These are phyloP conservation scores for Neopestalotiopsis rosae DNA, from an alignment of 2,329 filamentous ascomycete genomes.

Conservation along the genomic window DNA sequence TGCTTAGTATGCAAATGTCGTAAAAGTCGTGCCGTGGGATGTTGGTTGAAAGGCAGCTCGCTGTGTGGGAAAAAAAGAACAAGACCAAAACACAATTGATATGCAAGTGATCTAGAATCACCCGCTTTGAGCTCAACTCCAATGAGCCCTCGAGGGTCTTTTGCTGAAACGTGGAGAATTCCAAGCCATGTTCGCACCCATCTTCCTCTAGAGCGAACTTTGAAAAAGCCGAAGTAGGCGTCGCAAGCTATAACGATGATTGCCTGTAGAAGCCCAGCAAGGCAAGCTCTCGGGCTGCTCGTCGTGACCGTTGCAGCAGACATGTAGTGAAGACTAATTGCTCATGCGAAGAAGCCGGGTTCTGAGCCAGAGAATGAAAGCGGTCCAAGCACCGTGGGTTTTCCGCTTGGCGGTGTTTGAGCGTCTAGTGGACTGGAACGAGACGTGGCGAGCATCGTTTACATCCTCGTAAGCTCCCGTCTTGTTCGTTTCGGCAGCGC, in stretches of 20 bases:
- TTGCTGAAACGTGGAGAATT: too few relatives aligned
- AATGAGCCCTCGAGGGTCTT: too few relatives aligned
- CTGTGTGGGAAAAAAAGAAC: neutral
- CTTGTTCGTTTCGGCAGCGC: slow-evolving; percentile 40
- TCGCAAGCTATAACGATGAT: too few relatives aligned
- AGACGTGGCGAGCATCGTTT: slow-evolving; percentile 45
- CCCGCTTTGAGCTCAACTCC: neutral
- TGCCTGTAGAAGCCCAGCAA: too few relatives aligned
- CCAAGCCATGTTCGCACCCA: too few relatives aligned
- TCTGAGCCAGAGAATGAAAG: slow-evolving; percentile 68
- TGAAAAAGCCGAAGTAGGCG: neutral
- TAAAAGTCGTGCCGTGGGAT: slow-evolving; percentile 9
- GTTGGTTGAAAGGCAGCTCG: neutral
- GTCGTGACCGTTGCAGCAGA: slow-evolving; percentile 15
- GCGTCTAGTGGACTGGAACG: slow-evolving; percentile 47
- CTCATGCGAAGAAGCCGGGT: slow-evolving; percentile 57
- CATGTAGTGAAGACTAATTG: slow-evolving; percentile 24
- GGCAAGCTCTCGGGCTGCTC: too few relatives aligned
- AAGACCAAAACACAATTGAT: neutral
- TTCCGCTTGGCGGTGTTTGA: slow-evolving; percentile 60
- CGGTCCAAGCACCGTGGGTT: slow-evolving; percentile 67
- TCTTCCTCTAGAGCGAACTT: neutral
- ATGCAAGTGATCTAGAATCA: neutral
- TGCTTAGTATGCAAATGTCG: slow-evolving; percentile 11
- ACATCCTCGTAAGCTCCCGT: slow-evolving; percentile 38